Evolutionary conservation across 2,329 filamentous ascomycete species (phyloP), one percentile per base, ranked within the genome.

Genomic region (Sporothrix curviconia): DNA sequence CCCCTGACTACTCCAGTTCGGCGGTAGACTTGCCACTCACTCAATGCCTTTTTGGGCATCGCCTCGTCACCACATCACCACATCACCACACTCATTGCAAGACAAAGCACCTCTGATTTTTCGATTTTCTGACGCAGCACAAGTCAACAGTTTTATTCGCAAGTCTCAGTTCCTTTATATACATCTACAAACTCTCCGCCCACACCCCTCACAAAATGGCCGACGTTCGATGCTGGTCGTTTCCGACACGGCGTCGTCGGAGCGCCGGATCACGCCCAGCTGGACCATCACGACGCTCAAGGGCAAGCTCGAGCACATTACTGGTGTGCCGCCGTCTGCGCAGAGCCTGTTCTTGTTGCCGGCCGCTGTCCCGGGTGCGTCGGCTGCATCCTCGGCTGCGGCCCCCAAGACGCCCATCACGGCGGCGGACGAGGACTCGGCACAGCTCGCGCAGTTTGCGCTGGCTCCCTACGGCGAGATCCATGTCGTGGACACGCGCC

Each of bases 211-310:
- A 5, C n/a, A 39, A 46, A 46, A 83, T 87, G 76, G 81, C 84
- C 55, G 90, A 94, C 70, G 80, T 94, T 57, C 89, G 63, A 79
- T 94, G 66, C 79, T 85, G 62, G 82, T 94, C 67, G 81, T 81
- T 60, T 92, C 89, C 53, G 85, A 90, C 60, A 89, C 87, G 71
- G 80, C 87, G 49, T 83, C 86, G 50, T 92, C 90, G 53, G 94
- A 99, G 75, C 88, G 92, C 61, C 89, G 94, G 64, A 85, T 97
- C 70, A 92, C 90, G 25, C 92, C 92, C 14, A 87, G 92, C 64
- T 99, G 94, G 94, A 87, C 86, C 61, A 87, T 99, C 68, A 78
- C 81, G 56, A 85, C 90, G 66, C 80, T 97, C 66, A 96, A 92
- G 75, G 74, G 79, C 55, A 95, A 94, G 72, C 84, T 99, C 53